A percentile compares a stretch with the other conserved stretches of the same genome.
These are phyloP conservation scores for Candida dubliniensis DNA, from an alignment of 1,139 yeast species.

Conservation along the genomic window DNA sequence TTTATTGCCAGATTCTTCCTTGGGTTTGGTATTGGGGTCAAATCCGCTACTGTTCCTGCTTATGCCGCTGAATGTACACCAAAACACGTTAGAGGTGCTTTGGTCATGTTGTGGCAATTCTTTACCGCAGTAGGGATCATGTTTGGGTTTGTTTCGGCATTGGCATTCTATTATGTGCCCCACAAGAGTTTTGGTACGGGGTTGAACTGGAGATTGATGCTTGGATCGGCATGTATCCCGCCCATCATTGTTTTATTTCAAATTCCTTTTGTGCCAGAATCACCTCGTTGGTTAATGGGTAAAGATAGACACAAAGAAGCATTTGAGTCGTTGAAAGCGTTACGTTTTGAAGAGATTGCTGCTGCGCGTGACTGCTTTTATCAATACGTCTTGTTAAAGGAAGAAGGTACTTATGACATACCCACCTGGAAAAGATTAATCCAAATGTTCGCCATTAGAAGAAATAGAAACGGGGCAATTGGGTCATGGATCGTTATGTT, in stretches of 20 bases:
- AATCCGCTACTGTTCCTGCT: constrained; percentile 79
- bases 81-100: constrained; percentile 70
- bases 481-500: constrained; percentile 85
- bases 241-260: constrained; percentile 67
- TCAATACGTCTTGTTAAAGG: constrained; percentile 63
- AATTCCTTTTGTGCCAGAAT: constrained; percentile 72
- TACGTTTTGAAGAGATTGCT: constrained; percentile 54
- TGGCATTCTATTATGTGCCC: constrained; percentile 51
- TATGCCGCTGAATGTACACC: constrained; percentile 83
- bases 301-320: constrained; percentile 60
- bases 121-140: constrained; percentile 87
- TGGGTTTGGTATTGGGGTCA: constrained; percentile 81
- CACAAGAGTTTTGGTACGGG: constrained; percentile 42
- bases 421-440: constrained; percentile 53
- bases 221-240: constrained; percentile 75
- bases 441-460: constrained; percentile 65
- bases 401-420: constrained; percentile 57
- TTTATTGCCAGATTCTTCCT: constrained; percentile 70
- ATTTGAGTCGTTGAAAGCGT: constrained; percentile 47
- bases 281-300: constrained; percentile 81
- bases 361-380: constrained; percentile 80
- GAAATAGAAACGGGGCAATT: constrained; percentile 80
- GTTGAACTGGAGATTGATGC: constrained; percentile 78
- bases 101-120: constrained; percentile 88
- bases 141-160: constrained; percentile 71